These are phyloP conservation scores for Amanita rubescens DNA, from an alignment of 768 basidiomycete genomes.

Conservation along the genomic window DNA sequence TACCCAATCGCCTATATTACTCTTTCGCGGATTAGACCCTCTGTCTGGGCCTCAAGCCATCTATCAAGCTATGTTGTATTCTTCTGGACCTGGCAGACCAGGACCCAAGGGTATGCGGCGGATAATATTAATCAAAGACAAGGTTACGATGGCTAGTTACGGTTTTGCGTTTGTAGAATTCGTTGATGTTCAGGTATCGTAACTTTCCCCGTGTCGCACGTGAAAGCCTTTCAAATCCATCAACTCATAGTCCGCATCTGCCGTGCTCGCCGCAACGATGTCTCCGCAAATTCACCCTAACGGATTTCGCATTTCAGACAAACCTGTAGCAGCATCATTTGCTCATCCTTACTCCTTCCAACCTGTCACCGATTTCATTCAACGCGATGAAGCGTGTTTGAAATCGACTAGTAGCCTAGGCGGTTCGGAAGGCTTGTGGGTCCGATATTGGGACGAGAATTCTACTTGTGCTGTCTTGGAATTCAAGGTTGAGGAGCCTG, in stretches of 20 bases:
- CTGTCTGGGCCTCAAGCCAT: slow-evolving; percentile 86
- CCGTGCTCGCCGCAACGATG: slow-evolving; percentile 80
- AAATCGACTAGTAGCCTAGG: slow-evolving; percentile 61
- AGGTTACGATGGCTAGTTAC: slow-evolving; percentile 79
- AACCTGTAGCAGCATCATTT: slow-evolving; percentile 87
- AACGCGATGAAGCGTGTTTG: slow-evolving; percentile 73
- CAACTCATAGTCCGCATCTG: slow-evolving; percentile 61
- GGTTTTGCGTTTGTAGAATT: slow-evolving; percentile 96
- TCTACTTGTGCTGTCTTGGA: slow-evolving; percentile 70
- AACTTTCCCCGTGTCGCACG: neutral
- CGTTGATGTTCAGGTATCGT: slow-evolving; percentile 66
- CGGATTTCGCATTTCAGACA: slow-evolving; percentile 90
- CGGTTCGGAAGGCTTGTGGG: slow-evolving; percentile 65
- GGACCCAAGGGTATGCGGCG: slow-evolving; percentile 84
- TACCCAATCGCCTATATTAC: slow-evolving; percentile 69
- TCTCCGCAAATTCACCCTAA: slow-evolving; percentile 80
- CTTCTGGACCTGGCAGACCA: slow-evolving; percentile 69
- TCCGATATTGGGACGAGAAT: slow-evolving; percentile 89
- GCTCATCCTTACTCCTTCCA: slow-evolving; percentile 90
- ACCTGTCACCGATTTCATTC: slow-evolving; percentile 64
- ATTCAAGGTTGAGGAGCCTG: slow-evolving; percentile 66
- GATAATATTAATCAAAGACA: slow-evolving; percentile 86
- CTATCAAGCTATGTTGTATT: slow-evolving; percentile 71
- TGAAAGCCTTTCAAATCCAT: slow-evolving; percentile 9
- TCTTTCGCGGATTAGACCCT: slow-evolving; percentile 88